A percentile compares a stretch with the other conserved stretches of the same genome.
Evolutionary conservation across 202 grass and related monocot genomes (phyloP).

Genomic region (Saccharum hybrid): DNA sequence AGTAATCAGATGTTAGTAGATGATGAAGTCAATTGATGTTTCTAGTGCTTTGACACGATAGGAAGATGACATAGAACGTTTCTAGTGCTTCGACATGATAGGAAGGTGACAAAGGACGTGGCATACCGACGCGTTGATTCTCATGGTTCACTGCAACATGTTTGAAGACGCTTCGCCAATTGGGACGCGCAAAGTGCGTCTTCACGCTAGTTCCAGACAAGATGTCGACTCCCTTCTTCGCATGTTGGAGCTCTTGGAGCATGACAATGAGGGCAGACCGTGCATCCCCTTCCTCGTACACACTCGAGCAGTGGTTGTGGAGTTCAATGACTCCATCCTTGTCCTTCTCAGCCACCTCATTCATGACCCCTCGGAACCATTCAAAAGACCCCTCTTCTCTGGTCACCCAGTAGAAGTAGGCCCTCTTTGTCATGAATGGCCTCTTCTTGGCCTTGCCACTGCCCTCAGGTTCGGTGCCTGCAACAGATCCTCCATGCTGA

Average conservation of each 20-base stretch:
- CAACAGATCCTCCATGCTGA: slow-evolving; percentile 49
- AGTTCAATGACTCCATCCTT: slow-evolving; percentile 77
- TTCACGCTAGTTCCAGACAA: slow-evolving; percentile 83
- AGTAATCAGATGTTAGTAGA: slow-evolving; percentile 25
- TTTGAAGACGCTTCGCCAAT: slow-evolving; percentile 93
- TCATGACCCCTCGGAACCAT: slow-evolving; percentile 93
- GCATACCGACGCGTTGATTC: slow-evolving; percentile 66
- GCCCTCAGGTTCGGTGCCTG: slow-evolving; percentile 37
- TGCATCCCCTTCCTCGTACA: slow-evolving; percentile 86
- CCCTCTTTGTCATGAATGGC: slow-evolving; percentile 71
- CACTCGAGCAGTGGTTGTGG: slow-evolving; percentile 91
- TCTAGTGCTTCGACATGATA: neutral
- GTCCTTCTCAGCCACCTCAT: slow-evolving; percentile 90
- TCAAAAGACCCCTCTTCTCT: slow-evolving; percentile 94
- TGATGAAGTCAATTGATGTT: neutral
- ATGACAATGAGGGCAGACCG: slow-evolving; percentile 90
- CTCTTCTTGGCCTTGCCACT: slow-evolving; percentile 50
- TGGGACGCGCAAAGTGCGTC: slow-evolving; percentile 87
- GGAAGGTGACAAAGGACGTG: slow-evolving; percentile 10
- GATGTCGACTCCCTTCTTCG: slow-evolving; percentile 88
- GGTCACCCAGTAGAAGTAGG: slow-evolving; percentile 95
- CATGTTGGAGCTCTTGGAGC: slow-evolving; percentile 90
- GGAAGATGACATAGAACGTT: neutral
- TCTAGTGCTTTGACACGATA: neutral
- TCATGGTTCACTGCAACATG: slow-evolving; percentile 72